These are phyloP conservation scores for Mentha longifolia DNA, from an alignment of 257 asterid genomes.

Conservation along the genomic window DNA sequence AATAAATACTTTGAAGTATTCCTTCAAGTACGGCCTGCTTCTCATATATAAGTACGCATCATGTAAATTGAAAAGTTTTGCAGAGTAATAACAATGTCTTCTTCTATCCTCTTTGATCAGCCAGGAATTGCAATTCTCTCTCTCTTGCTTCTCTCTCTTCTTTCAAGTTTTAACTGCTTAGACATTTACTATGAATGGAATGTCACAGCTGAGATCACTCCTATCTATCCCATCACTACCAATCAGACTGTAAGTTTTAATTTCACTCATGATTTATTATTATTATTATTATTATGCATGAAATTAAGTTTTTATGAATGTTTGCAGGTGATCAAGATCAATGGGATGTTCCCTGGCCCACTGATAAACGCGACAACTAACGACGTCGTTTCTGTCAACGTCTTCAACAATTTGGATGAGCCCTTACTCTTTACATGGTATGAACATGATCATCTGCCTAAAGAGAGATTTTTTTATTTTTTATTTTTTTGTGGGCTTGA, in stretches of 20 bases:
- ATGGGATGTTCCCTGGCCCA: constrained; percentile 74
- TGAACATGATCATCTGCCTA: neutral
- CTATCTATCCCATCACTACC: constrained; percentile 30
- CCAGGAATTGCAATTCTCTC: neutral
- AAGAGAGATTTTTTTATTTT: no score
- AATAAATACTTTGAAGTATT: neutral
- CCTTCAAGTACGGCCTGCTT: constrained; percentile 5
- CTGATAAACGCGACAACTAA: constrained; percentile 62
- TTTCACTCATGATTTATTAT: neutral
- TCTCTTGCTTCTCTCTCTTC: constrained; percentile 26
- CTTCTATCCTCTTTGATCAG: constrained; percentile 10
- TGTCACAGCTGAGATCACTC: constrained; percentile 35
- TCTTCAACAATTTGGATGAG: constrained; percentile 62
- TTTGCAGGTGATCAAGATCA: constrained; percentile 65
- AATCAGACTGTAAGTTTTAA: constrained; percentile 36
- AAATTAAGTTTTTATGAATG: neutral
- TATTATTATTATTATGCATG: neutral
- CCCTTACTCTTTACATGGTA: constrained; percentile 71
- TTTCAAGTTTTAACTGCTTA: constrained; percentile 20
- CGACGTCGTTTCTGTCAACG: constrained; percentile 54
- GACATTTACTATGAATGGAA: constrained; percentile 47
- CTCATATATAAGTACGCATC: neutral
- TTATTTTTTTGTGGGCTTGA: neutral
- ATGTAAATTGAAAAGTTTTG: neutral
- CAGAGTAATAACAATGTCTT: constrained; percentile 34